Percentiles rank a stretch among this genome's conserved stretches.
Conservation (phyloP, 345 rosid species). For the Moricandia arvensis region DNA sequence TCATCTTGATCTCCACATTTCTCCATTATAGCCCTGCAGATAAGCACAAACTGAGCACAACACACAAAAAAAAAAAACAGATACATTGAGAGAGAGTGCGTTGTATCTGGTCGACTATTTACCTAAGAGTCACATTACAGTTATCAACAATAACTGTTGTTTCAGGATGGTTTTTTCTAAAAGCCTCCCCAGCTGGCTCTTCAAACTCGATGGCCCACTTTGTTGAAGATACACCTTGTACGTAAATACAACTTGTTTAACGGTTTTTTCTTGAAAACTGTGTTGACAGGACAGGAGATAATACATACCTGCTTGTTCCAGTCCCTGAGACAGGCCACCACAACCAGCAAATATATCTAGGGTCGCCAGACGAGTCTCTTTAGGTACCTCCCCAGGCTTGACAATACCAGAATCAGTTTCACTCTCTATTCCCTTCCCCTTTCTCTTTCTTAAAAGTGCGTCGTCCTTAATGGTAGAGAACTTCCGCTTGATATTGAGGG, state of each 20-base stretch:
- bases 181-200: conserved; percentile 85
- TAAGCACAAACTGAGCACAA: conserved; percentile 15
- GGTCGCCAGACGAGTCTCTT: conserved; percentile 49
- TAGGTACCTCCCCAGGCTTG: conserved; percentile 40
- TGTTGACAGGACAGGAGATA: not conserved
- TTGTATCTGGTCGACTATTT: conserved; percentile 8
- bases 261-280: conserved; percentile 5
- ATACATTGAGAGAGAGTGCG: not conserved
- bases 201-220: conserved; percentile 97
- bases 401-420: conserved; percentile 43
- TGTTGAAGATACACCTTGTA: conserved; percentile 62
- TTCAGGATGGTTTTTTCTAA: conserved; percentile 65
- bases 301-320: conserved; percentile 56
- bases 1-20: conserved; percentile 75
- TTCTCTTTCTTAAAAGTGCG: conserved; percentile 59
- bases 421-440: conserved; percentile 71
- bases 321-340: conserved; percentile 80
- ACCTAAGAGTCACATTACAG: conserved; percentile 88
- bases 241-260: not conserved
- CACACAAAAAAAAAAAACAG: not conserved
- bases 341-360: conserved; percentile 89
- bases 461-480: conserved; percentile 49
- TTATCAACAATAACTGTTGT: conserved; percentile 65
- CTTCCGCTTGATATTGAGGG: conserved; percentile 51
- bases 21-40: conserved; percentile 78